phyloP scores from a whole-genome alignment of 2,329 filamentous ascomycete species.

The Aureobasidium namibiae region DNA sequence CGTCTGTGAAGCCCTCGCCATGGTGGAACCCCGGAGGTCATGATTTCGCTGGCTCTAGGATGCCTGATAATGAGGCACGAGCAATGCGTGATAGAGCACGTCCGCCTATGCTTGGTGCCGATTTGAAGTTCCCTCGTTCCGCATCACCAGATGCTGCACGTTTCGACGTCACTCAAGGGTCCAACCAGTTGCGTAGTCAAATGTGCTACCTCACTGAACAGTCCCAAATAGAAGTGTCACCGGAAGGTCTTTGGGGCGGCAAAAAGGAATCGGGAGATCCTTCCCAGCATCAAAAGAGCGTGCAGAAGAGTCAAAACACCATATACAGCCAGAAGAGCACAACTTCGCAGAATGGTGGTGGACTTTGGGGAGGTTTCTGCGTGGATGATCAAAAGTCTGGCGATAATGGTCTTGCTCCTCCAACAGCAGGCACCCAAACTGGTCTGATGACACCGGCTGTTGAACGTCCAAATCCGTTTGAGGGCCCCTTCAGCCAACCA shows the following conservation, averaged over 20 bases:
- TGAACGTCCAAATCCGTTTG: slow-evolving; percentile 35
- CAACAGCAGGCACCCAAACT: slow-evolving; percentile 31
- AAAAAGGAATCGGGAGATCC: background rate
- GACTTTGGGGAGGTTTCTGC: slow-evolving; percentile 73
- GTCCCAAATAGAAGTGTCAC: slow-evolving; percentile 31
- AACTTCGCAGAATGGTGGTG: slow-evolving; percentile 25
- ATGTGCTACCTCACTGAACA: slow-evolving; percentile 45
- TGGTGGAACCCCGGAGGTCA: slow-evolving; percentile 33
- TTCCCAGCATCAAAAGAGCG: background rate
- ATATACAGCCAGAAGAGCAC: slow-evolving; percentile 16
- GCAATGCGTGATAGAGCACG: slow-evolving; percentile 51
- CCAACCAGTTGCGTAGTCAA: slow-evolving; percentile 39
- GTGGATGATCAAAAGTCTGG: slow-evolving; percentile 30
- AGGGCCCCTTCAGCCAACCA: slow-evolving; percentile 20
- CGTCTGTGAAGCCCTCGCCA: slow-evolving; percentile 19
- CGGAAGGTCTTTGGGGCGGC: slow-evolving; percentile 15
- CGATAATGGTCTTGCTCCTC: slow-evolving; percentile 30
- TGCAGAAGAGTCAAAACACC: background rate
- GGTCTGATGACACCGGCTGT: slow-evolving; percentile 40
- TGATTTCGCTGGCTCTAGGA: slow-evolving; percentile 14
- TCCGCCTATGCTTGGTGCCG: slow-evolving; percentile 81
- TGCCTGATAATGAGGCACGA: slow-evolving; percentile 37
- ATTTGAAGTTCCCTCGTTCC: slow-evolving; percentile 74
- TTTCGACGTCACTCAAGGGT: slow-evolving; percentile 66
- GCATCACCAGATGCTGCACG: slow-evolving; percentile 76